Conservation (phyloP, 2,329 filamentous ascomycete species). For the Hypoxylon sp. region DNA sequence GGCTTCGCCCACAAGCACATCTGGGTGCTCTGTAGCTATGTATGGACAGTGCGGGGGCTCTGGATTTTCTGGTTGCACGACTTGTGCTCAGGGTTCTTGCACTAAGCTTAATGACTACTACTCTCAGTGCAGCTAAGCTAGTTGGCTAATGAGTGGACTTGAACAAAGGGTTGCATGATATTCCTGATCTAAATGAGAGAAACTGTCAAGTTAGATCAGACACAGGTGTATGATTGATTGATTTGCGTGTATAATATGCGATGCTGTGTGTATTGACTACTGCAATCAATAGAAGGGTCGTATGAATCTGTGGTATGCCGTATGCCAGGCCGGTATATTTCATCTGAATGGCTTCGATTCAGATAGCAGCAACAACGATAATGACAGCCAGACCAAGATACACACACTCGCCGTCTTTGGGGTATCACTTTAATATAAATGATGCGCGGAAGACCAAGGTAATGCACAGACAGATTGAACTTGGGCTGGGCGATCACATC, state of each 20-base stretch:
- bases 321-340: conserved; percentile 19
- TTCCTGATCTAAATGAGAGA: neutral
- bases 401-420: neutral
- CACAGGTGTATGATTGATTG: conserved; percentile 5
- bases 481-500: conserved; percentile 6
- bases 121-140: conserved; percentile 46
- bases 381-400: too few species aligned
- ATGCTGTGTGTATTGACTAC: neutral
- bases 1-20: conserved; percentile 26
- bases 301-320: neutral
- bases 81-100: conserved; percentile 46
- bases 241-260: conserved; percentile 24
- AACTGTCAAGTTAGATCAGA: neutral
- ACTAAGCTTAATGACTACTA: conserved; percentile 49
- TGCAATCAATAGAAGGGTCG: too few species aligned
- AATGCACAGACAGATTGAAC: neutral
- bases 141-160: neutral
- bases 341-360: neutral
- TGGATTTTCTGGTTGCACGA: conserved; percentile 48
- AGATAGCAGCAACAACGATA: too few species aligned
- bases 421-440: conserved; percentile 32
- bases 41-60: conserved; percentile 51
- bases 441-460: conserved; percentile 11
- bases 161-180: neutral
- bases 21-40: conserved; percentile 43